Base-by-base conservation (phyloP, 2,329 filamentous ascomycete genomes). In the Davidsoniella virescens region DNA sequence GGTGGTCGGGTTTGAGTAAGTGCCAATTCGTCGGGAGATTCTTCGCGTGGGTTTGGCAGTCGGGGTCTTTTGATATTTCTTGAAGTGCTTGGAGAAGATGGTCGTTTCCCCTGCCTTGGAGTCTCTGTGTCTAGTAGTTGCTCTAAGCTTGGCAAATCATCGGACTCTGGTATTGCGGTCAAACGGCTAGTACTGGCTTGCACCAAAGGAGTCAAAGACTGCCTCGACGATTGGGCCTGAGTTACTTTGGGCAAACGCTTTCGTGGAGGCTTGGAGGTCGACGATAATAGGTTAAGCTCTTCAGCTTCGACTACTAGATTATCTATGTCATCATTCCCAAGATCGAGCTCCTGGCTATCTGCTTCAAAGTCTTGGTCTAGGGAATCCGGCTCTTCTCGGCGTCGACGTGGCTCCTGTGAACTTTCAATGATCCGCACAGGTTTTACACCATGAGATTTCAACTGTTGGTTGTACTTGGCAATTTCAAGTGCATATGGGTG, bases 401-500 rank as follows among this genome's bases (percentile, higher is more conserved):
- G 51, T 25, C 37, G 59, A 58, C 41, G 60, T 54, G 50, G 57
- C 45, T 52, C 62, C 52, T 53, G 59, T 33, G 59, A 59, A 25
- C 62, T 59, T 18, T 61, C 59, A 9, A 65, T 59, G 39, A 75
- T 62, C 49, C 67, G 67, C 33, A 78, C 57, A 0, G 75, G 75
- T 48, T 68, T 70, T 25, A 78, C 60, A 20, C 75, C 75, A 51
- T 74, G 73, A 3, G 69, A 68, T 56, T 70, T 73, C 56, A 77
- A 68, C 17, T 67, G 61, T 2, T 62, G 71, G 50, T 68, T 70
- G 58, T 77, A 78, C 25, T 70, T 68, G 0, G 68, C 73, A 57
- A 68, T 72, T 54, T 79, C 75, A 3, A 78, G 62, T 5, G 72
- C 61, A 54, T 78, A 79, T 3, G 75, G 75, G 42, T 77, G 73